phyloP scores from a whole-genome alignment of 306 rosid species.

The Inga laurina region DNA sequence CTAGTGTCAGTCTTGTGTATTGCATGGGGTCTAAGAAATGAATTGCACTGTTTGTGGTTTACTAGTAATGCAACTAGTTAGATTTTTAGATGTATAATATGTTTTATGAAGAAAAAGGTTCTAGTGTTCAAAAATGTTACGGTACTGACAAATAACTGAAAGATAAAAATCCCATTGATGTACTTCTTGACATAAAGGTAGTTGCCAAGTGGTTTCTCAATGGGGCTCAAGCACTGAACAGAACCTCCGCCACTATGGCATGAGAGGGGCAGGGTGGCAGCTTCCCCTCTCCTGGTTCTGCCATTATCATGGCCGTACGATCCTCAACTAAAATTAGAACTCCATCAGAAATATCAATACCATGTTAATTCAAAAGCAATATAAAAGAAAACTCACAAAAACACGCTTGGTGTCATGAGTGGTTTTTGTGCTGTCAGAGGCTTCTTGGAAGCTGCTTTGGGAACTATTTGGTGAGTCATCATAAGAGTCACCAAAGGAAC shows the following conservation, averaged over 20 bases:
- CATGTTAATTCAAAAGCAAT: neutral
- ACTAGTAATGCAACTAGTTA: neutral
- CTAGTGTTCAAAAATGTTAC: neutral
- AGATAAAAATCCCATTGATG: neutral
- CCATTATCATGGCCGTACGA: neutral
- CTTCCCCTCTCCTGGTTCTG: neutral
- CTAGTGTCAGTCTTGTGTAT: neutral
- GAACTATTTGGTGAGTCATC: slow-evolving; percentile 39
- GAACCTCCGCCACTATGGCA: neutral
- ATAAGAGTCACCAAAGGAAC: slow-evolving; percentile 35
- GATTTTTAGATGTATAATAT: neutral
- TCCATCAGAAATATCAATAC: neutral
- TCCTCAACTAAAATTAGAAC: neutral
- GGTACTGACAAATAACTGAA: slow-evolving; percentile 13
- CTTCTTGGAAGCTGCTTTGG: slow-evolving; percentile 35
- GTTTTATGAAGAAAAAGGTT: neutral
- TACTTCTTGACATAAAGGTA: neutral
- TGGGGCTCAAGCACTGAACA: neutral
- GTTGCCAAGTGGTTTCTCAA: neutral
- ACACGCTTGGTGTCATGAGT: neutral
- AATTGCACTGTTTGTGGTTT: neutral
- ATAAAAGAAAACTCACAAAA: slow-evolving; percentile 20
- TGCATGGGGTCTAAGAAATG: neutral
- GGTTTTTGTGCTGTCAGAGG: slow-evolving; percentile 13
- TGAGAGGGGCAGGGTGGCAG: neutral